Base-by-base conservation (phyloP, 208 protist species). In the Leishmania aethiopica region DNA sequence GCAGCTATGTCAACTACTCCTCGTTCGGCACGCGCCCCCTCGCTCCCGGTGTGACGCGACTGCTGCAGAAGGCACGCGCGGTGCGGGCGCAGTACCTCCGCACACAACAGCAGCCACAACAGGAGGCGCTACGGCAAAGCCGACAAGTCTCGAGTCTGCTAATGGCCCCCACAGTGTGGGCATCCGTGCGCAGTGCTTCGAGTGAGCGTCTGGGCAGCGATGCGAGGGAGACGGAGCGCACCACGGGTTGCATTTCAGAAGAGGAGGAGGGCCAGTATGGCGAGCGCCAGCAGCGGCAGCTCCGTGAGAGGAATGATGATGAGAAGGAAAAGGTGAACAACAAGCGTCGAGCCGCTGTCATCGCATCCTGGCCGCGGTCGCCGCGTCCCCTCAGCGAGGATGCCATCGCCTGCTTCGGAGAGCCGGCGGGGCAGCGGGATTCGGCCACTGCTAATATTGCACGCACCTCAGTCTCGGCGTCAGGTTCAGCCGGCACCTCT, bases 1-100 rank as follows among this genome's bases (percentile, higher is more conserved):
- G 82, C 28, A 86, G 84, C 60, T 93, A 89, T 47, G 71, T 69
- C 19, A 93, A 93, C 83, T 93, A 93, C 83, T 89, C 86, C 19
- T 59, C 86, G 19, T 90, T 90, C 42, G 90, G 85, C 57, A 89
- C 70, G 4, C 85, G 90, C 7, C 90, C 88, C 1, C 70, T 93
- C 17, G 83, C 88, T 2, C 83, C 82, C 1, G 73, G 64, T 0
- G 35, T 92, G 37, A 32, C 51, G 55, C 71, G 74, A 5, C 42
- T 82, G 28, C 78, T 90, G 71, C 74, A 81, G 49, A 73, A 62
- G n/a, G 87, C 87, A 6, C 78, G 75, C 15, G 13, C 19, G 2
- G 75, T 84, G 72, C 81, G 66, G 11, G 69, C 22, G 35, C 76
- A 85, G 75, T 70, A 79, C 70, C 78, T 53, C 53, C 78, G 55